A percentile compares a stretch with the other conserved stretches of the same genome.
Evolutionary conservation across 2,329 filamentous ascomycete genomes (phyloP).

Genomic region (Fusarium heterosporum): DNA sequence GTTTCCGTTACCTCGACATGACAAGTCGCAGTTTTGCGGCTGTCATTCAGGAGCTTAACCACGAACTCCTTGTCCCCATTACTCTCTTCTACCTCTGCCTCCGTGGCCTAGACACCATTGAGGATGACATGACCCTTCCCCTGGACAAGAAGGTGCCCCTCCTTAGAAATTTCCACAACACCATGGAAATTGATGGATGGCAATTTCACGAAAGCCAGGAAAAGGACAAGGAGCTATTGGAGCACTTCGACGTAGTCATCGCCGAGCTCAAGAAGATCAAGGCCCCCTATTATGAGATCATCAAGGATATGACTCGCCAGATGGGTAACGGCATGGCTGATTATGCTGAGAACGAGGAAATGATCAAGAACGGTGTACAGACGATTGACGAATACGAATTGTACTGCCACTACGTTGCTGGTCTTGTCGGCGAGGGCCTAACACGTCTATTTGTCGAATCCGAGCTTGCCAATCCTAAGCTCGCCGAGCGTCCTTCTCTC

Average conservation of each 20-base stretch:
- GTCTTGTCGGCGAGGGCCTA: constrained; percentile 93
- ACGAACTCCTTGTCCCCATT: constrained; percentile 89
- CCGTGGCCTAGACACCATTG: constrained; percentile 95
- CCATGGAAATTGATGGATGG: constrained; percentile 88
- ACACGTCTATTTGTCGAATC: constrained; percentile 91
- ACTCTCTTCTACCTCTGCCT: constrained; percentile 93
- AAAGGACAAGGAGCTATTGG: constrained; percentile 92
- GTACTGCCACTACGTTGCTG: constrained; percentile 99
- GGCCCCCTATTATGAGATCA: constrained; percentile 83
- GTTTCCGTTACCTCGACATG: constrained; percentile 85
- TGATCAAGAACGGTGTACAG: constrained; percentile 82
- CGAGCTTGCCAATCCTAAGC: constrained; percentile 84
- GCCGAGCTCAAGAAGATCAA: constrained; percentile 90
- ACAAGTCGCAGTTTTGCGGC: constrained; percentile 94
- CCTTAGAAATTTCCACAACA: constrained; percentile 82
- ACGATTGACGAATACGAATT: constrained; percentile 91
- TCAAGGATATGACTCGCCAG: constrained; percentile 90
- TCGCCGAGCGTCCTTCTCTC: constrained; percentile 81
- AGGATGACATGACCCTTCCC: constrained; percentile 96
- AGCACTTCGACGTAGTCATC: constrained; percentile 90
- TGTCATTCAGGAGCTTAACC: constrained; percentile 96
- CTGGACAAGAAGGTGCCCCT: constrained; percentile 86
- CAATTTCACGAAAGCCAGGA: constrained; percentile 89
- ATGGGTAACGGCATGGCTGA: constrained; percentile 99
- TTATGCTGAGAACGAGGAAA: constrained; percentile 85